Evolutionary conservation across 345 rosid species (phyloP), one percentile per base, ranked within the genome.

Genomic region (Viola odorata): DNA sequence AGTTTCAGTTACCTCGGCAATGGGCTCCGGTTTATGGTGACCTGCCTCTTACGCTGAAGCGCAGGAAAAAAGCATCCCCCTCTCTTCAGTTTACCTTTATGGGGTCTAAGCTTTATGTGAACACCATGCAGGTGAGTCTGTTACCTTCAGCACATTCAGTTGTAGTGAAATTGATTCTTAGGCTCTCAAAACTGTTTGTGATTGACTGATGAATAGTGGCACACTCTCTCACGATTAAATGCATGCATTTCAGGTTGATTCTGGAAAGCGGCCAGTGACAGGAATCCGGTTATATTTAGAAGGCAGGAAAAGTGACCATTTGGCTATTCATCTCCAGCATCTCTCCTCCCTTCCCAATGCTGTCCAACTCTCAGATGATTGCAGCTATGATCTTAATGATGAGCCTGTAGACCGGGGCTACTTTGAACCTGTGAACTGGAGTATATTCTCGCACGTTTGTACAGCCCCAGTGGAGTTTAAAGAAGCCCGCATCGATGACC

Each of bases 11-110:
- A 63, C 96, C 96, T 65, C 87, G 96, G 66, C 89, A 88, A 63
- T 94, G 99, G 99, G 97, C 97, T 65, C 99, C 99, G 0, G 80
- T 86, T 16, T 94, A 88, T n/a, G 77, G 92, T 37, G 96, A 94
- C 66, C 90, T 90, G 53, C 95, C 97, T 67, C 96, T 94, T 49
- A 80, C 89, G 50, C 91, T 81, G 49, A 82, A 80, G 76, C 80
- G 77, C 69, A 73, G 79, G 61, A 94, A 80, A 64, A 87, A 82
- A 56, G 70, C 79, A 47, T 73, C 91, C 45, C 96, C 99, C 0
- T 79, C 85, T 16, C 96, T 94, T 73, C 84, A 85, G 71, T 90
- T 94, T 73, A 74, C 81, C 77, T 67, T 90, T 48, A 77, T 90
- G 92, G 99, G 99, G 61, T 97, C 99, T 14, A 94, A 80, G 74